These are phyloP conservation scores for Astragalus glycyphyllos DNA, from an alignment of 306 rosid genomes.

Conservation along the genomic window DNA sequence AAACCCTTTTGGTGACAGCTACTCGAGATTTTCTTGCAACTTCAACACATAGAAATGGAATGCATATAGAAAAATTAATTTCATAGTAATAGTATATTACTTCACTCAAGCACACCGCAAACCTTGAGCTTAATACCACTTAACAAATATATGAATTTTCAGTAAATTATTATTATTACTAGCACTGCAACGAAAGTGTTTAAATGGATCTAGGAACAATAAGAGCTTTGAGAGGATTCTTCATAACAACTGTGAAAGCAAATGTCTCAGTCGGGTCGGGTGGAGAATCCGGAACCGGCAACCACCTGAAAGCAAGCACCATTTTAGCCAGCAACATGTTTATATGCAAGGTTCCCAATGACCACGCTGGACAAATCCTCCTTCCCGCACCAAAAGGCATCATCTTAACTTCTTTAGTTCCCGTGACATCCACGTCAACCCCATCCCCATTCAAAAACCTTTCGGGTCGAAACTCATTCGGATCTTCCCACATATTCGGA, in stretches of 20 bases:
- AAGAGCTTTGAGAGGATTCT: slow-evolving; percentile 83
- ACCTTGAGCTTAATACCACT: too few relatives aligned
- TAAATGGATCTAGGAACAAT: slow-evolving; percentile 59
- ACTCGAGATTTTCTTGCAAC: too few relatives aligned
- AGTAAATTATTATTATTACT: too few relatives aligned
- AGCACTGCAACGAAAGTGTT: not conserved
- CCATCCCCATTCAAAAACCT: slow-evolving; percentile 92
- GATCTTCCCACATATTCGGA: slow-evolving; percentile 82
- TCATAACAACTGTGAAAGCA: slow-evolving; percentile 92
- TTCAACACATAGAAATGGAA: too few relatives aligned
- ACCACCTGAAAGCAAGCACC: slow-evolving; percentile 86
- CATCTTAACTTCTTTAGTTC: slow-evolving; percentile 80
- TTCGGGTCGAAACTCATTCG: slow-evolving; percentile 83
- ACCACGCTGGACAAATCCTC: slow-evolving; percentile 97
- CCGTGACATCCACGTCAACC: slow-evolving; percentile 81
- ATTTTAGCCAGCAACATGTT: slow-evolving; percentile 78
- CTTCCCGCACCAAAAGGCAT: slow-evolving; percentile 89
- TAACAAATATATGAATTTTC: too few relatives aligned
- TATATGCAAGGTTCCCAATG: slow-evolving; percentile 75
- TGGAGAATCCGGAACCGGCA: slow-evolving; percentile 71
- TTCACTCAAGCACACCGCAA: too few relatives aligned
- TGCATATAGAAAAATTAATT: too few relatives aligned
- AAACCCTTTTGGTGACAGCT: too few relatives aligned
- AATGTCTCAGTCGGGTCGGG: slow-evolving; percentile 87
- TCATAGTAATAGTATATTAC: too few relatives aligned